A percentile compares a stretch with the other conserved stretches of the same genome.
These are phyloP conservation scores for Biscogniauxia mediterranea DNA, from an alignment of 2,329 filamentous ascomycete genomes.

Conservation along the genomic window DNA sequence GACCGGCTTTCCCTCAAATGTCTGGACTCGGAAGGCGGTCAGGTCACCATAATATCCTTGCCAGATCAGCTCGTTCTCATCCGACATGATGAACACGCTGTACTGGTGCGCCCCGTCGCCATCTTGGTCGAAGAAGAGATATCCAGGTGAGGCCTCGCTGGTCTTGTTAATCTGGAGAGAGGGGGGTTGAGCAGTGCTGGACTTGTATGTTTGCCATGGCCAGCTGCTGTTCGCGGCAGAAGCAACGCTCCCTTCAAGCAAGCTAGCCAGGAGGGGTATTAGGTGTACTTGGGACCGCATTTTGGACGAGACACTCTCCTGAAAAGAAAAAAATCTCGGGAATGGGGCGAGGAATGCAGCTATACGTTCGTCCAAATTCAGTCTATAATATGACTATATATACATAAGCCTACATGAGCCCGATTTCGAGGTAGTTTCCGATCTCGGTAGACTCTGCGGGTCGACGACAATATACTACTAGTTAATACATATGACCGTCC, in stretches of 20 bases:
- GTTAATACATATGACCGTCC: too few species aligned
- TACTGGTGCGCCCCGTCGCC: constrained; percentile 20
- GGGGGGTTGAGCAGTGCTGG: constrained; percentile 17
- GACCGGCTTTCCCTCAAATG: constrained; percentile 30
- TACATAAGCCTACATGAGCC: neutral
- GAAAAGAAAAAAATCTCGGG: neutral
- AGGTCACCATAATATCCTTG: constrained; percentile 22
- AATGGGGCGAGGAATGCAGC: too few species aligned
- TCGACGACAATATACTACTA: neutral
- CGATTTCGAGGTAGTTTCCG: constrained; percentile 1
- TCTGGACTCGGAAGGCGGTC: constrained; percentile 29
- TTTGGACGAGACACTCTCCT: neutral
- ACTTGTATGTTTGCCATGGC: constrained; percentile 26
- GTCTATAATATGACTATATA: neutral
- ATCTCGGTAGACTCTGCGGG: constrained; percentile 6
- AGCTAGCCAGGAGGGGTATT: neutral
- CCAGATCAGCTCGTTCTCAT: constrained; percentile 31
- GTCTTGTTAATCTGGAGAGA: constrained; percentile 20
- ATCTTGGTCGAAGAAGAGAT: constrained; percentile 25
- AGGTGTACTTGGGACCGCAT: constrained; percentile 6
- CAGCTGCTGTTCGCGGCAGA: constrained; percentile 15
- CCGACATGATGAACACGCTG: constrained; percentile 22
- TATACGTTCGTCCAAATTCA: too few species aligned
- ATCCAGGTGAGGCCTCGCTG: constrained; percentile 18
- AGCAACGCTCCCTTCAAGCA: constrained; percentile 1